Evolutionary conservation across 1,139 yeast genomes (phyloP), one percentile per base, ranked within the genome.

Genomic region (Yamadazyma diddensiae): DNA sequence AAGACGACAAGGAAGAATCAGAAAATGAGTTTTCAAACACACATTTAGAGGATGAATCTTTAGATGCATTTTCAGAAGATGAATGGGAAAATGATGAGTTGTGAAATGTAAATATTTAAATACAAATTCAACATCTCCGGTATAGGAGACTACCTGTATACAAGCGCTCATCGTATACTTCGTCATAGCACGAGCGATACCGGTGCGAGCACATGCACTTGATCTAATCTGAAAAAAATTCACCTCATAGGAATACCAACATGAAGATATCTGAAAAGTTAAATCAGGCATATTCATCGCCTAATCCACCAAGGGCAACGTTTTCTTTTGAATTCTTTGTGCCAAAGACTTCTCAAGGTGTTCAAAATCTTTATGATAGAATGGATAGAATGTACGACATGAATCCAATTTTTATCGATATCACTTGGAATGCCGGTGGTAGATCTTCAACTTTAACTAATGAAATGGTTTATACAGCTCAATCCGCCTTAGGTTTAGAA

Each of bases 391-490:
- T 92, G 98, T 87, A 86, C 59, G 90, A 85, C 46, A 70, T 90
- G 50, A 82, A 83, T 43, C 98, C 98, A 1, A 79, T 85, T 42
- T 92, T 92, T 56, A 81, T 92, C 39, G 98, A 92, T 55, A 85
- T 92, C 43, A 92, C 98, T 1, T 92, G 98, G 98, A 90, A 90
- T 52, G 98, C 98, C 2, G 98, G 98, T 26, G 97, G 97, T 6
- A 71, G 90, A 38, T 65, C 84, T 30, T 81, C 94, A 5, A 77
- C 77, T 31, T 65, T 86, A 47, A 84, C 97, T 26, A 82, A 86
- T 35, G 97, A 90, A 49, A 83, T 92, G 77, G 95, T 92, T 4
- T 77, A 87, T 46, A 88, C 95, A 2, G 79, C 97, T 0, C 96
- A 90, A 50, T 81, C 92, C 3, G 87, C 88, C n/a, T 70, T 88